Base-by-base conservation (phyloP, 345 rosid species). In the Rhodamnia rubescens region DNA sequence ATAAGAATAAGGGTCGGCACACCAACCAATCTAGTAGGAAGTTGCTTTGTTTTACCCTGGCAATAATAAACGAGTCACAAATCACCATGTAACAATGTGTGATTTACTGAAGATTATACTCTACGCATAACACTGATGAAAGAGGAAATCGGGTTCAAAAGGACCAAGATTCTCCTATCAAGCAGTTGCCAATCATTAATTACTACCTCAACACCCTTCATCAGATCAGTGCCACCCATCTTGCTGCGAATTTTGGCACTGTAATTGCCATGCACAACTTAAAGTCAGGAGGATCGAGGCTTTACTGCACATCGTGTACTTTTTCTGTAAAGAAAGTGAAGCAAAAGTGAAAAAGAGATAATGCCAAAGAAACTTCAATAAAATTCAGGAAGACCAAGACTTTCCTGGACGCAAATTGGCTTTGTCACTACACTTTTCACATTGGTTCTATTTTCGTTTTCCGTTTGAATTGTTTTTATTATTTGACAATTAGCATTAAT, bases 1-100 rank as follows among this genome's bases (percentile, higher is more conserved):
- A 0, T 0, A 61, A 61, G 9, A 61, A 3, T 27, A 61, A 27
- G 11, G 40, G 5, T 14, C 2, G 3, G 0, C 36, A 32, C 1
- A 59, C 36, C 74, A 0, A 27, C 74, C 0, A 6, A 59, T 59
- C 9, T 36, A 59, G 0, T 13, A 27, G 74, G 20, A 27, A 59
- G 36, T 59, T n/a, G 2, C 74, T 59, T 59, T 13, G 27, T 12
- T 13, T 59, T 59, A 0, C 74, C 27, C 40, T 27, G 29, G 0
- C 2, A n/a, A 58, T 5, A n/a, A 2, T 26, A 29, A 58, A 58
- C 32, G 0, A 12, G 8, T 11, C 0, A 58, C 12, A 58, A 2
- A 58, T 58, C 32, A 58, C 69, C 4, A 2, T n/a, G 16, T 14
- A 3, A 14, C 40, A 61, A 6, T 14, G 3, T 14, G 27, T 61